Percentiles rank a stretch among this genome's conserved stretches.
These are phyloP conservation scores for Fusarium oxysporum DNA, from an alignment of 2,329 filamentous ascomycete genomes.

Conservation along the genomic window DNA sequence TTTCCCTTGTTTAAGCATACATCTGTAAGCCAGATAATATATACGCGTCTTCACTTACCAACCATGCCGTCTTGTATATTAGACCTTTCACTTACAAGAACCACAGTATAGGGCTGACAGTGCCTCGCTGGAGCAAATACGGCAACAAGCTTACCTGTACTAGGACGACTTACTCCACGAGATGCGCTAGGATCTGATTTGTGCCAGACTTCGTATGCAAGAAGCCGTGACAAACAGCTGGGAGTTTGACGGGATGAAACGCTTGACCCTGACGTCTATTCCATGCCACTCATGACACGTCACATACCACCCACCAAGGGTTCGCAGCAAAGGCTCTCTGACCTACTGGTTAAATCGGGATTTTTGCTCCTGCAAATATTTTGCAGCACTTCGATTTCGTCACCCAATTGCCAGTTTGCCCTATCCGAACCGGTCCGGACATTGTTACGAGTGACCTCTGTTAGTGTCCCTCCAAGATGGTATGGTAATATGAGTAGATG, in stretches of 20 bases:
- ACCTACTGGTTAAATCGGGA: constrained; percentile 15
- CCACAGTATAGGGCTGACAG: constrained; percentile 27
- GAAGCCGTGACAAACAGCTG: constrained; percentile 40
- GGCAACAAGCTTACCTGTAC: constrained; percentile 8
- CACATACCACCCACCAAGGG: constrained; percentile 40
- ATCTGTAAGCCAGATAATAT: background rate
- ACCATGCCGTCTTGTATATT: background rate
- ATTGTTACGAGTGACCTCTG: background rate
- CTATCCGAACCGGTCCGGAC: constrained; percentile 17
- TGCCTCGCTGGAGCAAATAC: constrained; percentile 15
- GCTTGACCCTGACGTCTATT: constrained; percentile 38
- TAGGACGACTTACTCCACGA: constrained; percentile 6
- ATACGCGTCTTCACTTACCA: background rate
- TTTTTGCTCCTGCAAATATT: background rate
- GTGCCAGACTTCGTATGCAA: constrained; percentile 29
- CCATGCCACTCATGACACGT: constrained; percentile 45
- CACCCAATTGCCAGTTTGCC: constrained; percentile 11
- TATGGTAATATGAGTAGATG: background rate
- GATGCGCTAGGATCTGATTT: constrained; percentile 37
- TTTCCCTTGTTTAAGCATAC: constrained; percentile 10
- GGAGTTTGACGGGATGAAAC: constrained; percentile 45
- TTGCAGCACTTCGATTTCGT: background rate
- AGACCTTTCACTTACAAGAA: constrained; percentile 19
- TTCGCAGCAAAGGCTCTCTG: constrained; percentile 38
- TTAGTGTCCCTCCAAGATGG: background rate